Conservation (phyloP, 2,329 filamentous ascomycete genomes). For the Sphaceloma murrayae region DNA sequence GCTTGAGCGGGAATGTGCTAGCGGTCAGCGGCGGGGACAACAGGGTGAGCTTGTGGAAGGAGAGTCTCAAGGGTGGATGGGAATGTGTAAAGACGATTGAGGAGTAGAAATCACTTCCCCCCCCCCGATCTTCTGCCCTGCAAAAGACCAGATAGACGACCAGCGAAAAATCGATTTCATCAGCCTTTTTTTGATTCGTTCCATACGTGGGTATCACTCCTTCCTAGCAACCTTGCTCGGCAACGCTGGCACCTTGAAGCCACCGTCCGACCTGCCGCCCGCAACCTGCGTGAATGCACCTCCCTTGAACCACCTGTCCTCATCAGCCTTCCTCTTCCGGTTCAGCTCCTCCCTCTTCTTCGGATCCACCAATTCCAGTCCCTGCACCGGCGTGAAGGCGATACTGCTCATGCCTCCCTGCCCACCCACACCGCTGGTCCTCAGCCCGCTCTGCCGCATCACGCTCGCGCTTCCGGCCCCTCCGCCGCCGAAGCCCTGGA, state of each 20-base stretch:
- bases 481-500: constrained; percentile 58
- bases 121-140: neutral
- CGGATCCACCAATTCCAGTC: constrained; percentile 88
- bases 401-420: constrained; percentile 57
- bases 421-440: constrained; percentile 66
- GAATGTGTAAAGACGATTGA: constrained; percentile 95
- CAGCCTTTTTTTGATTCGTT: constrained; percentile 2
- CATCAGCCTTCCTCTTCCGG: constrained; percentile 84
- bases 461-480: constrained; percentile 55
- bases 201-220: constrained; percentile 14
- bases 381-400: constrained; percentile 89
- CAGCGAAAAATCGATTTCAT: constrained; percentile 2
- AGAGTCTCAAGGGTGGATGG: constrained; percentile 94
- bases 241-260: constrained; percentile 74
- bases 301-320: constrained; percentile 93
- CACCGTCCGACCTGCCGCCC: constrained; percentile 43
- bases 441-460: constrained; percentile 68
- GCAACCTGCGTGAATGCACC: constrained; percentile 92
- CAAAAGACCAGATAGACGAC: constrained; percentile 11
- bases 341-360: constrained; percentile 80
- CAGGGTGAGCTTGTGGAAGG: constrained; percentile 96
- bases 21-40: constrained; percentile 92
- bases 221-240: constrained; percentile 56
- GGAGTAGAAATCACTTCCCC: constrained; percentile 26
- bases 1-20: constrained; percentile 88